Evolutionary conservation across 768 basidiomycete genomes (phyloP), one percentile per base, ranked within the genome.

Genomic region (Mycena vulgaris): DNA sequence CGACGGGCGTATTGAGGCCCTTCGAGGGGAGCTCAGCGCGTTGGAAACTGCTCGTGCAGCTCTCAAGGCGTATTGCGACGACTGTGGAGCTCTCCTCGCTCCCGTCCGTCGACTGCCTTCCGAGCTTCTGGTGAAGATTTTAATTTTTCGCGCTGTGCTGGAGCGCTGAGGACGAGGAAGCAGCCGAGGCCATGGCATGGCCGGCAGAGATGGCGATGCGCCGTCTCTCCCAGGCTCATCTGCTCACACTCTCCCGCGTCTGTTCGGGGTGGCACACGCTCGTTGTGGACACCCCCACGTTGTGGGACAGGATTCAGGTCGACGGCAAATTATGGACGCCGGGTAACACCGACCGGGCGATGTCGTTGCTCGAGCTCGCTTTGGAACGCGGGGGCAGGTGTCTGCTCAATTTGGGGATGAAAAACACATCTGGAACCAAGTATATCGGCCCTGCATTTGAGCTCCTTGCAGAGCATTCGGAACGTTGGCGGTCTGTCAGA

Each of bases 91-190:
- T 31, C n/a, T 58, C 5, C 35, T 58, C 9, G 25, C 65, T 3
- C 56, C 56, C 4, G 23, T 58, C 13, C 55, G 56, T 14, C 56
- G 56, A 6, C 47, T 66, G 7, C 64, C 64, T 1, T 49, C 56
- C 58, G 63, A 65, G 33, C 11, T 66, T 31, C 51, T 52, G 25
- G n/a, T 40, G 19, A 17, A 28, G 21, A 59, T 66, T 6, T 59
- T 51, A 11, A 6, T 14, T 33, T 4, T 53, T 8, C 33, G 56
- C 47, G 19, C n/a, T n/a, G n/a, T n/a, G n/a, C n/a, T n/a, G n/a
- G n/a, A n/a, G n/a, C n/a, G 23, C 14, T 19, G 52, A 28, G 27
- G 27, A 51, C 2, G 16, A 33, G 7, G 28, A 17, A 5, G 35
- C 16, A 23, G n/a, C n/a, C n/a, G n/a, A n/a, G n/a, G n/a, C n/a